Conservation (phyloP, 345 rosid genomes). For the Euphorbia pulcherrima region DNA sequence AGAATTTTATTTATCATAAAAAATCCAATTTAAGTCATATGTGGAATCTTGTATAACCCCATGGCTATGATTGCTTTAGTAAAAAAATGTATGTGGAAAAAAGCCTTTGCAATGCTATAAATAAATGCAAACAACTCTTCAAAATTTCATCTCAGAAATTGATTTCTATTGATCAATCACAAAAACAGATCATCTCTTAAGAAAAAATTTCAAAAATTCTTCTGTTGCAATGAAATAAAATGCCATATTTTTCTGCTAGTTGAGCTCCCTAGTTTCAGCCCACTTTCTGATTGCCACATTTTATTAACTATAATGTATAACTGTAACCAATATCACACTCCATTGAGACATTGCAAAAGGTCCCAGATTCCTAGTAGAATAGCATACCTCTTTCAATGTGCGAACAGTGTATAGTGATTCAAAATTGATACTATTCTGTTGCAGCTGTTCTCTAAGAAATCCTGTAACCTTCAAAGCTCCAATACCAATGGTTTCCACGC, state of each 20-base stretch:
- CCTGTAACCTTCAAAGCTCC: slow-evolving; percentile 90
- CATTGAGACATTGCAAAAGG: not conserved
- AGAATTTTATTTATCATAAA: not conserved
- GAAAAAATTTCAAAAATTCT: not conserved
- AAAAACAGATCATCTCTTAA: not conserved
- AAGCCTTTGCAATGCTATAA: not conserved
- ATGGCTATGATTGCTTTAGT: not conserved
- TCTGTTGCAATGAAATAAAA: not conserved
- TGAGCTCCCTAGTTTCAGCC: not conserved
- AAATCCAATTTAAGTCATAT: not conserved
- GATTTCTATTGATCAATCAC: not conserved
- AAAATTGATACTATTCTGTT: slow-evolving; percentile 58
- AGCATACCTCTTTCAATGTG: slow-evolving; percentile 76
- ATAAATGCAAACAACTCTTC: not conserved
- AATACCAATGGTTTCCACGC: slow-evolving; percentile 74
- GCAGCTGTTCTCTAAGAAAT: slow-evolving; percentile 76
- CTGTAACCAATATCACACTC: not conserved
- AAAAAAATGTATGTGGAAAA: not conserved
- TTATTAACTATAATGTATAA: not conserved
- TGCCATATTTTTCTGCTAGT: not conserved
- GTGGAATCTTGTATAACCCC: not conserved
- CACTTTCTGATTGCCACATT: not conserved
- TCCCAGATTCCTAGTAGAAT: not conserved
- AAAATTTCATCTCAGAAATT: not conserved
- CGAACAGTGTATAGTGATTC: slow-evolving; percentile 76